A percentile compares a stretch with the other conserved stretches of the same genome.
Conservation (phyloP, 495 filamentous ascomycete genomes). For the Beverwykella pulmonaria region DNA sequence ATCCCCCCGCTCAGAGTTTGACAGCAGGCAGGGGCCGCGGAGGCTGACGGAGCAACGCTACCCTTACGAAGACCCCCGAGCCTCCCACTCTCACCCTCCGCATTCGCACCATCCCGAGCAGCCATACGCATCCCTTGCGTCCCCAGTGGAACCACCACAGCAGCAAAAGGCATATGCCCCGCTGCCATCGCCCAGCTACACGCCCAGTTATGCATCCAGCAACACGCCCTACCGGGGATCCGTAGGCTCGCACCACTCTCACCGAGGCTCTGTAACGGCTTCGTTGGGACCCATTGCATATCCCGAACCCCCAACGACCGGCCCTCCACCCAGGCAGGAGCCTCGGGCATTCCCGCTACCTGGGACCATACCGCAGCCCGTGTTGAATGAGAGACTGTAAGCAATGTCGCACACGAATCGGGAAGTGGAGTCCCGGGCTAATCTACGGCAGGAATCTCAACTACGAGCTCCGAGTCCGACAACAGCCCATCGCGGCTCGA, state of each 20-base stretch:
- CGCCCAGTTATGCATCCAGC: constrained; percentile 40
- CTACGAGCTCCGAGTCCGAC: constrained; percentile 69
- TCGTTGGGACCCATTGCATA: constrained; percentile 35
- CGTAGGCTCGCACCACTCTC: constrained; percentile 30
- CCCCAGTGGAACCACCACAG: constrained; percentile 35
- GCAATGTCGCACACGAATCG: constrained; percentile 3
- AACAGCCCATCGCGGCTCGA: constrained; percentile 87
- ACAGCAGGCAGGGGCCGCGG: constrained; percentile 21
- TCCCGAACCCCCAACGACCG: constrained; percentile 25
- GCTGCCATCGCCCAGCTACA: constrained; percentile 41
- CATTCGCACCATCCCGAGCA: constrained; percentile 29
- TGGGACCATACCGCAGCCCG: constrained; percentile 37
- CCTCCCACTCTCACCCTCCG: constrained; percentile 18
- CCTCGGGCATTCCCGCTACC: constrained; percentile 31
- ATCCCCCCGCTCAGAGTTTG: constrained; percentile 31
- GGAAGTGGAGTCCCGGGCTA: constrained; percentile 18
- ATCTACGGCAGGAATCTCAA: constrained; percentile 36
- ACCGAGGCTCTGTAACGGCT: constrained; percentile 29
- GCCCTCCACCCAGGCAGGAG: constrained; percentile 31
- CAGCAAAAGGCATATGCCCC: constrained; percentile 38
- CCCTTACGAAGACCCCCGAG: constrained; percentile 35
- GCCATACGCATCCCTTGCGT: constrained; percentile 37
- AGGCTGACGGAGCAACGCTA: constrained; percentile 34
- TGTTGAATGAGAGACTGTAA: constrained; percentile 38
- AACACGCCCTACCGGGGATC: constrained; percentile 38